Base-by-base conservation (phyloP, 129 eudicot species). In the Ambrosia trifida region DNA sequence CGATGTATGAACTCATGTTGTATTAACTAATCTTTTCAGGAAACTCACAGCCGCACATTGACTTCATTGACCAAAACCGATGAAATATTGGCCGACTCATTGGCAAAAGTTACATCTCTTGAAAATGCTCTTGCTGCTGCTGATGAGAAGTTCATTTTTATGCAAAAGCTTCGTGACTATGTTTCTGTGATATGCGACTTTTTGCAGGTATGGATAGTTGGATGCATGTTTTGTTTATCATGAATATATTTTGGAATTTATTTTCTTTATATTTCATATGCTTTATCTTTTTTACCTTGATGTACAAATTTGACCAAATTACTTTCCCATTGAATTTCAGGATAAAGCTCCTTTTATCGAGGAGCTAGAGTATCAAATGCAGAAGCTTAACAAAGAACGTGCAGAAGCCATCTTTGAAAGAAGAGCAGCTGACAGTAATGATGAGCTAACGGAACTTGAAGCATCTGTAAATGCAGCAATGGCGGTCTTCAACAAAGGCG, bases 91-190 rank as follows among this genome's bases (percentile, higher is more conserved):
- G 68, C 88, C 9, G 82, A 88, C 45, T 83, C 98, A 32, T 77
- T 93, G 76, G 56, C 76, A 61, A 89, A 84, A 68, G 85, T 89
- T 69, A 82, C 83, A 13, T 79, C 56, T 36, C 86, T 87, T 65
- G 98, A 93, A 76, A 76, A 66, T 44, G 85, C 96, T 52, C 73
- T 83, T 71, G 70, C 96, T 59, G 95, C 81, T 18, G 87, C 96
- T 49, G 95, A 90, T 81, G 92, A 89, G 93, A 93, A 85, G 85
- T 93, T 82, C 90, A 82, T 89, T 83, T 93, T 89, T 79, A 85
- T 93, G 98, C 98, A 93, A 85, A 82, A 85, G 95, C 92, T 89
- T 83, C 95, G 92, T 40, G 96, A 93, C 76, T 93, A 85, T 81
- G 87, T 93, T 78, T 83, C 98, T 75, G 96, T 78, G 79, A 80